Base-by-base conservation (phyloP, 495 filamentous ascomycete species). In the Penicillium maclennaniae region DNA sequence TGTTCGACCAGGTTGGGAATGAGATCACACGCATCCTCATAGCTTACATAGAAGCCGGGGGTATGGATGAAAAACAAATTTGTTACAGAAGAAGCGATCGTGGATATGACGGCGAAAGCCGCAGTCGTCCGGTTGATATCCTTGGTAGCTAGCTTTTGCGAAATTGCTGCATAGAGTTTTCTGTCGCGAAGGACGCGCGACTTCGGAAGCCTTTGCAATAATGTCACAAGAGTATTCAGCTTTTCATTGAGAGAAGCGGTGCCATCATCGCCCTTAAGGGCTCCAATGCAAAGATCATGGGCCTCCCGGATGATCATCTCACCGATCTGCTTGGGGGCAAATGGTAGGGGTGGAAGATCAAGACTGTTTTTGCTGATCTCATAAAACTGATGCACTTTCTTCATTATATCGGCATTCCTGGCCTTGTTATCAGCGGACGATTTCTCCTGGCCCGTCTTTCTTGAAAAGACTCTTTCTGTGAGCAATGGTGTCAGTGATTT, bases 381-480 rank as follows among this genome's bases (percentile, higher is more conserved):
- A 47, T 92, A 92, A 59, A 90, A 91, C 6, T 65, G 64, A 61
- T 76, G 80, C 45, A 90, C 82, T 45, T 69, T 79, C 54, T 81
- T 77, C 40, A 88, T 67, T 17, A 86, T 69, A 19, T 81, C 80
- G 25, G 65, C 45, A n/a, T 61, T 56, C 51, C 56, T 51, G 20
- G 56, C 12, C n/a, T 72, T 67, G 5, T 47, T 39, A 36, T 63
- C 54, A 36, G 44, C 53, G 15, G 38, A 17, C 37, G 38, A 40
- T 31, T 66, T 69, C 23, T 68, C 68, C 8, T 61, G 59, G 19
- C 56, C 50, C 3, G 54, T 36, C 47, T 73, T 77, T n/a, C 55
- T 67, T 27, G 77, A 73, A 59, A 95, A 92, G 9, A 83, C 81
- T 51, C 85, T 75, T 51, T 88, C 84, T 14, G 88, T 88, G 14